Evolutionary conservation across 2,329 filamentous ascomycete genomes (phyloP), one percentile per base, ranked within the genome.

Genomic region (Trichophyton verrucosum): DNA sequence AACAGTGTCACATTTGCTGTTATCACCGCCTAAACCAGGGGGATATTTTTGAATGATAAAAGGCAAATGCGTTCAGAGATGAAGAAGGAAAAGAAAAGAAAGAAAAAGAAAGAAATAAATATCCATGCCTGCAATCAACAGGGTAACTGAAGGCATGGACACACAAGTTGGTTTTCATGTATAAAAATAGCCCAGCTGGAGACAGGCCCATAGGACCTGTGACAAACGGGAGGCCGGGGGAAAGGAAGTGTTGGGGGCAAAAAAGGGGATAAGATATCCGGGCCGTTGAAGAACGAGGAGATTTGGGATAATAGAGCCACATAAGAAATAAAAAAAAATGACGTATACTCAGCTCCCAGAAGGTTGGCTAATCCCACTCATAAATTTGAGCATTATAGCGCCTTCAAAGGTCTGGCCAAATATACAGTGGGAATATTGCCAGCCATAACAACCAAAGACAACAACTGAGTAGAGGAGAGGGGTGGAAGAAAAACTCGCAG

Each of bases 391-490:
- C 57, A 57, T 51, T 40, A 40, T 57, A 60, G 57, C 44, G 58
- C 57, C 61, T 62, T 59, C 55, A 27, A 53, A 58, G 40, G 47
- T 40, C 59, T 57, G 40, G 59, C 56, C 42, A 55, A 15, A 60
- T 33, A 56, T 61, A 58, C 58, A 49, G 58, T 58, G 61, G 60
- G 65, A 61, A 13, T 51, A 13, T 44, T n/a, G 53, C 49, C 8
- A 53, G 22, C 30, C 22, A 33, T 51, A 24, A 30, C 6, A 38
- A 13, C 15, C 49, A 33, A 53, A 53, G 13, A 30, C 22, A 53
- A 8, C 24, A 46, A 13, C 6, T 57, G 27, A 60, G 59, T 24
- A 58, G 58, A 47, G 47, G 51, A 61, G 62, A 22, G 49, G 49
- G 17, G 17, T 51, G 61, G 61, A 61, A 38, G 33, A 38, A 38